These are phyloP conservation scores for Dryadomyces quercus-mongolicae DNA, from an alignment of 2,329 filamentous ascomycete genomes.

Conservation along the genomic window DNA sequence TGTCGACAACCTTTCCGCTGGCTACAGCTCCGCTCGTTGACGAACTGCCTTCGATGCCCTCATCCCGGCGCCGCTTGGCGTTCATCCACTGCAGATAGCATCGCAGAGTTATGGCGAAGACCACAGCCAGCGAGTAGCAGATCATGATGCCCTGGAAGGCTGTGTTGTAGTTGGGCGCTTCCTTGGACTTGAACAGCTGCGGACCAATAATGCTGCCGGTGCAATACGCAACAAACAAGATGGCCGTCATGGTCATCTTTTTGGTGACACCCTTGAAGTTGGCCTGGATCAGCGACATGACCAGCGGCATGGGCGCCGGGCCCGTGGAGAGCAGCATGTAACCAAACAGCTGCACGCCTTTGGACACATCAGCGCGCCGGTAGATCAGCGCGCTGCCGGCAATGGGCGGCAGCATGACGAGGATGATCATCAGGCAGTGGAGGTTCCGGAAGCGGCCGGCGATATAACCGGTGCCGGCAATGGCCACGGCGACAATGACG, in stretches of 20 bases:
- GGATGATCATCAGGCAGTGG: conserved; percentile 38
- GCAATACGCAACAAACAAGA: conserved; percentile 44
- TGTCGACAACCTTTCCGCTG: conserved; percentile 22
- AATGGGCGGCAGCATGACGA: conserved; percentile 37
- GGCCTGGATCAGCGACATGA: conserved; percentile 35
- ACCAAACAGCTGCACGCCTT: conserved; percentile 37
- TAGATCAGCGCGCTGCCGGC: conserved; percentile 42
- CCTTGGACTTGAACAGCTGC: conserved; percentile 37
- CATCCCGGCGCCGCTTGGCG: conserved; percentile 23
- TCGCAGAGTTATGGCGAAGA: conserved; percentile 30
- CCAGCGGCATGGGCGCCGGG: conserved; percentile 40
- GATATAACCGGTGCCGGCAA: conserved; percentile 36
- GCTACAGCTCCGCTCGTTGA: conserved; percentile 27
- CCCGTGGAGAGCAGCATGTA: conserved; percentile 45
- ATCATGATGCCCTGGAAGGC: conserved; percentile 44
- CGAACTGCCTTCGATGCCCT: conserved; percentile 32
- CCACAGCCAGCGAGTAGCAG: conserved; percentile 39
- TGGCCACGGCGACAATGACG: conserved; percentile 33
- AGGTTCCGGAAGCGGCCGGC: conserved; percentile 37
- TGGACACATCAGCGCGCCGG: conserved; percentile 21
- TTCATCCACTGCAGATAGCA: conserved; percentile 35
- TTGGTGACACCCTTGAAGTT: conserved; percentile 47
- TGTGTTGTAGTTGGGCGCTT: conserved; percentile 39
- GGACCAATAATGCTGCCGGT: conserved; percentile 43
- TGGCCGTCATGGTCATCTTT: conserved; percentile 45